These are phyloP conservation scores for Ceratobasidium theobromae DNA, from an alignment of 1,284 basidiomycete species.

Conservation along the genomic window DNA sequence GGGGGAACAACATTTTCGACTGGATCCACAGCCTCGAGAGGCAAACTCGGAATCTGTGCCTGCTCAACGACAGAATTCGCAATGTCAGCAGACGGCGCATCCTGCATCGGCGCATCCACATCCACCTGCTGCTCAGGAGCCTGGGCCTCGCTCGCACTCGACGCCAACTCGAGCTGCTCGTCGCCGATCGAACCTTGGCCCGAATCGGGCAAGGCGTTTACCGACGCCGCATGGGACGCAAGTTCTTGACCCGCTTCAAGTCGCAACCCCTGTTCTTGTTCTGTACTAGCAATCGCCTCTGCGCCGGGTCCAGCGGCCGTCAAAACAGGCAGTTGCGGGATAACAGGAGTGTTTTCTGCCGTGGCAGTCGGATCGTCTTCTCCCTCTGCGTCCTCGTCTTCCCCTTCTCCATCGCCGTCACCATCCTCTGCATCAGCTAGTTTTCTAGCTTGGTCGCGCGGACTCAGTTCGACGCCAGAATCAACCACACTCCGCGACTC, in stretches of 20 bases:
- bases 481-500: conserved; percentile 7
- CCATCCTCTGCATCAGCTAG: not conserved
- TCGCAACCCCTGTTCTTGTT: not conserved
- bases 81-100: not conserved
- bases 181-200: not conserved
- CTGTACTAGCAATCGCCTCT: too few species aligned
- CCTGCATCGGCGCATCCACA: not conserved
- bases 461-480: conserved; percentile 11
- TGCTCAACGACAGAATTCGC: not conserved
- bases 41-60: not conserved
- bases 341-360: conserved; percentile 18
- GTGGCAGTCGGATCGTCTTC: conserved; percentile 24
- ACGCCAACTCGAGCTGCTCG: not conserved
- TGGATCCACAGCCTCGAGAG: not conserved
- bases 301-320: not conserved
- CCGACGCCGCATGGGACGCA: not conserved
- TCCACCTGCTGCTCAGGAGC: not conserved
- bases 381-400: conserved; percentile 5
- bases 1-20: not conserved
- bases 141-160: not conserved
- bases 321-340: conserved; percentile 1
- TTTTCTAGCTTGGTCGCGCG: not conserved
- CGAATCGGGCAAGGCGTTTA: too few species aligned
- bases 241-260: not conserved
- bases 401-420: not conserved